A percentile compares a stretch with the other conserved stretches of the same genome.
Evolutionary conservation across 1,284 basidiomycete species (phyloP).

Genomic region (Marasmius tenuissimus): DNA sequence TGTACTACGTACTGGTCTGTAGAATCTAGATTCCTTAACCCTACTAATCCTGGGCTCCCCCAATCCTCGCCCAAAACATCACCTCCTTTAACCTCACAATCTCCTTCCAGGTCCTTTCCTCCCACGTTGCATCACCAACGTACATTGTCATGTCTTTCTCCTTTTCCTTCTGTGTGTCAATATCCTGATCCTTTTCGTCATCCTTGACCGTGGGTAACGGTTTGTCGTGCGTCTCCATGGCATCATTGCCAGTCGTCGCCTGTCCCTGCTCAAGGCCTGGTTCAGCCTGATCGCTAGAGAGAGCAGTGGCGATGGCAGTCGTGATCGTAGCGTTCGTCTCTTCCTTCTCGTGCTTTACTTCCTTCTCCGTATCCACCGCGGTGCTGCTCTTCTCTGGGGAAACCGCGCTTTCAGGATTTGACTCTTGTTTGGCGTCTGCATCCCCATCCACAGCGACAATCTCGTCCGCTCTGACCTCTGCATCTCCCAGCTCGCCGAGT

Average conservation of each 20-base stretch:
- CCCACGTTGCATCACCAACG: constrained; percentile 77
- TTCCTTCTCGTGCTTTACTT: no score
- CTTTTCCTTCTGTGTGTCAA: background rate
- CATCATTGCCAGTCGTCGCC: no score
- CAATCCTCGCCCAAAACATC: constrained; percentile 88
- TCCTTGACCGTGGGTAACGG: background rate
- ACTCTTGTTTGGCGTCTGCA: no score
- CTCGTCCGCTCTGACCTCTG: background rate
- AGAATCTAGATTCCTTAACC: background rate
- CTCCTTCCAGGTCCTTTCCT: constrained; percentile 88
- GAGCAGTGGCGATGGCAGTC: no score
- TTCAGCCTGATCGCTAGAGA: no score
- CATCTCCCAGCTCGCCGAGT: background rate
- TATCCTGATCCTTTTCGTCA: constrained; percentile 16
- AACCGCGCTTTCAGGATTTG: background rate
- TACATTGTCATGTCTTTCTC: constrained; percentile 36
- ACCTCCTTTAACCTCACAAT: constrained; percentile 80
- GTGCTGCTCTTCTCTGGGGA: no score
- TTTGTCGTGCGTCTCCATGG: no score
- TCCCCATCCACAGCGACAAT: no score
- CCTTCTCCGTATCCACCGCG: no score
- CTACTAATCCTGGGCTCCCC: constrained; percentile 35
- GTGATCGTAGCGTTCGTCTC: no score
- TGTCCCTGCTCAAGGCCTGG: no score
- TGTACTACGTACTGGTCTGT: constrained; percentile 12